Evolutionary conservation across 768 basidiomycete genomes (phyloP).

Genomic region (Grammothele lineata): DNA sequence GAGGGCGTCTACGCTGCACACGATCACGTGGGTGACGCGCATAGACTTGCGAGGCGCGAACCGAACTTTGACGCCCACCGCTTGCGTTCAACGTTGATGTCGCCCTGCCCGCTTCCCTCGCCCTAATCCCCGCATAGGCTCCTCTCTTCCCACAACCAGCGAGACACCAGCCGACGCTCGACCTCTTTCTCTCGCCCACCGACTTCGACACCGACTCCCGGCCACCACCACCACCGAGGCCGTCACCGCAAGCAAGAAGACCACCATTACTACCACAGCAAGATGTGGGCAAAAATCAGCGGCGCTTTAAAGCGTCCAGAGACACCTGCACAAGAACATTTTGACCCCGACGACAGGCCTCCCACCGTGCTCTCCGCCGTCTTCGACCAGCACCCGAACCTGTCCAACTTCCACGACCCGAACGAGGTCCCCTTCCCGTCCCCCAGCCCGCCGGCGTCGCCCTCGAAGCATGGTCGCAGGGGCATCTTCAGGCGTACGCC

Average conservation of each 20-base stretch:
- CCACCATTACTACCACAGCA: too few relatives aligned
- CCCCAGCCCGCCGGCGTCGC: slow-evolving; percentile 43
- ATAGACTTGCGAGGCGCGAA: not conserved
- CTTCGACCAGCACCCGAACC: slow-evolving; percentile 57
- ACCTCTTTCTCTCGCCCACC: not conserved
- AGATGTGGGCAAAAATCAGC: slow-evolving; percentile 68
- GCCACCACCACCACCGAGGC: not conserved
- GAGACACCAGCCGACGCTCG: too few relatives aligned
- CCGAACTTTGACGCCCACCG: slow-evolving; percentile 11
- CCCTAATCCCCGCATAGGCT: not conserved
- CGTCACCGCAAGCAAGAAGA: too few relatives aligned
- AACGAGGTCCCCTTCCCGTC: slow-evolving; percentile 28
- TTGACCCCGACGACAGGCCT: slow-evolving; percentile 3
- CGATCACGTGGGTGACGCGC: slow-evolving; percentile 15
- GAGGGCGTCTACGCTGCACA: not conserved
- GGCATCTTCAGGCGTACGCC: slow-evolving; percentile 54
- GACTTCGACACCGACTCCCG: slow-evolving; percentile 1
- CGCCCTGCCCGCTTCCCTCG: not conserved
- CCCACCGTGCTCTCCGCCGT: slow-evolving; percentile 43
- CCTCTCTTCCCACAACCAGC: not conserved
- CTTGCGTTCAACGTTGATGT: slow-evolving; percentile 13
- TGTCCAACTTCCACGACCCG: slow-evolving; percentile 49
- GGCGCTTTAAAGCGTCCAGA: slow-evolving; percentile 46
- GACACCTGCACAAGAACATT: slow-evolving; percentile 16
- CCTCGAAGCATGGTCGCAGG: slow-evolving; percentile 42